A percentile compares a stretch with the other conserved stretches of the same genome.
Conservation (phyloP, 257 asterid genomes). For the Solanum etuberosum region DNA sequence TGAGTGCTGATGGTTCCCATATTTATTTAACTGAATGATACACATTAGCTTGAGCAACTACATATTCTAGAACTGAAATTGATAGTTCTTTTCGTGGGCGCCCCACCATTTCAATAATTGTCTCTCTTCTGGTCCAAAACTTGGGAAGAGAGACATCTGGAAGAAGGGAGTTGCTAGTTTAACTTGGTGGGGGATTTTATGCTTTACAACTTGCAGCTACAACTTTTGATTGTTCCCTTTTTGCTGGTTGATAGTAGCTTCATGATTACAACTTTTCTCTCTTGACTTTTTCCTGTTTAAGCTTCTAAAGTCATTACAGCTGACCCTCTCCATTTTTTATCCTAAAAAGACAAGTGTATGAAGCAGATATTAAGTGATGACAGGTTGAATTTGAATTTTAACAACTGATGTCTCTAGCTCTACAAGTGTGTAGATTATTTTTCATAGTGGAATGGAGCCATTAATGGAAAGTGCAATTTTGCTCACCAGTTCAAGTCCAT, state of each 20-base stretch:
- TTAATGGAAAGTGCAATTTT: background rate
- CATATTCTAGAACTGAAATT: conserved; percentile 1
- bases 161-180: conserved; percentile 3
- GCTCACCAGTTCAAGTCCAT: conserved; percentile 1
- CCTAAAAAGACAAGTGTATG: conserved; percentile 1
- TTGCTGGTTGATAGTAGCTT: background rate
- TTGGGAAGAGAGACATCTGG: conserved; percentile 14
- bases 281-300: background rate
- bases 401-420: background rate
- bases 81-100: conserved; percentile 10
- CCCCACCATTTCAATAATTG: conserved; percentile 6
- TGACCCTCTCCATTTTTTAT: background rate
- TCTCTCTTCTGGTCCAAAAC: background rate
- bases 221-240: background rate
- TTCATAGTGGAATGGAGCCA: conserved; percentile 1
- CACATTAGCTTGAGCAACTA: background rate
- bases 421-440: background rate
- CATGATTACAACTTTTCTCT: background rate
- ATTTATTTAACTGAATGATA: background rate
- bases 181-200: background rate
- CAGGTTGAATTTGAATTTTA: background rate
- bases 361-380: background rate
- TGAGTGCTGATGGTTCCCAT: background rate
- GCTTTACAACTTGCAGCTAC: background rate
- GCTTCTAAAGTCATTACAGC: background rate